phyloP scores from a whole-genome alignment of 192 early-diverging fungal genomes.

The Coemansia reversa region DNA sequence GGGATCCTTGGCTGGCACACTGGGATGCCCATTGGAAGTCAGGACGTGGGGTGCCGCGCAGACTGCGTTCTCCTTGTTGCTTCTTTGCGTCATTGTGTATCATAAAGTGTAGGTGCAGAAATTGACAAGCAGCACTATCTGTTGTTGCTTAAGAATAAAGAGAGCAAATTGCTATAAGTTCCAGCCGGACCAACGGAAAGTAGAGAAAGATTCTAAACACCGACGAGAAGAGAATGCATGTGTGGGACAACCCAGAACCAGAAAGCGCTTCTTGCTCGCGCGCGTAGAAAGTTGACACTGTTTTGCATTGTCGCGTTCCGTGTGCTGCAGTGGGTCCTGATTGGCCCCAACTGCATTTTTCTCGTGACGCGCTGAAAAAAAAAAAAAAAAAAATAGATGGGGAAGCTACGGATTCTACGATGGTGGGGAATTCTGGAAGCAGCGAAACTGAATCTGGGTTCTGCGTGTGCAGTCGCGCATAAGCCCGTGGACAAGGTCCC shows the following conservation, averaged over 20 bases:
- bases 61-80: constrained; percentile 31
- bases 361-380: background rate
- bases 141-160: background rate
- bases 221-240: background rate
- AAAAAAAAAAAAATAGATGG: background rate
- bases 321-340: background rate
- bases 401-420: background rate
- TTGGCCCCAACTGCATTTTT: background rate
- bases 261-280: background rate
- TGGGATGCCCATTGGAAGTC: background rate
- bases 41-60: background rate
- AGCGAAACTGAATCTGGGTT: constrained; percentile 67
- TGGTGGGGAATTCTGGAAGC: constrained; percentile 50
- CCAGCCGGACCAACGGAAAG: constrained; percentile 8
- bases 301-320: background rate
- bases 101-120: background rate
- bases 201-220: background rate
- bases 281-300: background rate
- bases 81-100: constrained; percentile 18
- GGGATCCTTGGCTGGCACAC: background rate
- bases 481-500: constrained; percentile 53
- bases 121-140: background rate
- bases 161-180: background rate
- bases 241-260: background rate
- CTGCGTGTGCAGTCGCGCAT: constrained; percentile 60